These are phyloP conservation scores for Carex parvula DNA, from an alignment of 176 grass and related monocot genomes.

Conservation along the genomic window DNA sequence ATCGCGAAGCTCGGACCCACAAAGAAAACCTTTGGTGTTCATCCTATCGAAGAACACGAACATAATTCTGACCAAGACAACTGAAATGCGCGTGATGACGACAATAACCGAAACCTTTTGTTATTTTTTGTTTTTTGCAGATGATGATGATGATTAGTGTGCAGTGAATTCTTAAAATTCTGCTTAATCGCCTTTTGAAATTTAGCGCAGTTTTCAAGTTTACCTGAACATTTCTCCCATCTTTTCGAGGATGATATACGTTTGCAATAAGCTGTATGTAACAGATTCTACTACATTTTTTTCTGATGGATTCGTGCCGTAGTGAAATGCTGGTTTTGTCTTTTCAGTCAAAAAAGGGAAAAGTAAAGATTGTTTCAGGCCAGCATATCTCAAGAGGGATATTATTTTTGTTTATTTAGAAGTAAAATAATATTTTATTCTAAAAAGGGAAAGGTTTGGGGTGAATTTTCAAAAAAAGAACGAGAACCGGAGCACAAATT, in stretches of 20 bases:
- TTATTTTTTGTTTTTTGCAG: not conserved
- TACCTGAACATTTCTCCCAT: not conserved
- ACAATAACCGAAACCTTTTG: not conserved
- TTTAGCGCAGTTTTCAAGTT: constrained; percentile 26
- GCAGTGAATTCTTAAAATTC: not conserved
- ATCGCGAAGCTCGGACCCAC: constrained; percentile 15
- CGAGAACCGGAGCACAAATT: no score
- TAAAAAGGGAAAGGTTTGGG: no score
- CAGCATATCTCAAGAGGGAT: not conserved
- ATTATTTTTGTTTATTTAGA: no score
- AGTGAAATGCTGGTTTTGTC: not conserved
- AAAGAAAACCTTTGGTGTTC: constrained; percentile 40
- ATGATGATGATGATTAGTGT: constrained; percentile 27
- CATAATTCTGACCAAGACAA: not conserved
- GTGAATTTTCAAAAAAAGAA: no score
- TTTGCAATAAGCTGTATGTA: constrained; percentile 32
- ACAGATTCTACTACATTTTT: constrained; percentile 11
- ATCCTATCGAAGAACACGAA: constrained; percentile 41
- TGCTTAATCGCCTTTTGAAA: not conserved
- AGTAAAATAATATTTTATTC: no score
- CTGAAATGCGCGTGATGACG: not conserved
- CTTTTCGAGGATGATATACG: constrained; percentile 8
- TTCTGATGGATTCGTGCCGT: not conserved
- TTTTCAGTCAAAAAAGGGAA: not conserved
- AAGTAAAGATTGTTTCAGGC: not conserved